These are phyloP conservation scores for Apiospora aurea DNA, from an alignment of 2,329 filamentous ascomycete species.

Conservation along the genomic window DNA sequence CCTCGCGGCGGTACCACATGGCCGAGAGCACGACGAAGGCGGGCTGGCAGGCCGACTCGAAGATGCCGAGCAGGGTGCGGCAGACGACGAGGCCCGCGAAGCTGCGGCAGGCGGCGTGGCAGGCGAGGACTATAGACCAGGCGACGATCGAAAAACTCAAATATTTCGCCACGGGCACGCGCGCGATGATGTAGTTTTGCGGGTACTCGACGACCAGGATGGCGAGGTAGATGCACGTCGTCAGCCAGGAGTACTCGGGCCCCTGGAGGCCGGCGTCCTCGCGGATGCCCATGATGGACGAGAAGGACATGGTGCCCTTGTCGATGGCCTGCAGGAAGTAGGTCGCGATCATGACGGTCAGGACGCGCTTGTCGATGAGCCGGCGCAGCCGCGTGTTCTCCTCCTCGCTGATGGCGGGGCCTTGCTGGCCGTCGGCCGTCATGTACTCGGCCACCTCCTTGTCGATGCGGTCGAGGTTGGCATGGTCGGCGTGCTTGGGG, in stretches of 20 bases:
- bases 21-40: conserved; percentile 70
- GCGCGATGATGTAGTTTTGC: conserved; percentile 60
- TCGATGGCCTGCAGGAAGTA: conserved; percentile 77
- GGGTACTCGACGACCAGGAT: conserved; percentile 77
- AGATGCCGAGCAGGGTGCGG: conserved; percentile 72
- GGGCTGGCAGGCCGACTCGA: conserved; percentile 74
- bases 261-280: conserved; percentile 55
- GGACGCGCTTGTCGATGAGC: conserved; percentile 71
- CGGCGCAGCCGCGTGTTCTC: conserved; percentile 67
- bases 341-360: conserved; percentile 74
- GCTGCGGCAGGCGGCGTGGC: conserved; percentile 66
- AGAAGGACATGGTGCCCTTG: conserved; percentile 71
- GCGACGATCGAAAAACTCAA: conserved; percentile 68
- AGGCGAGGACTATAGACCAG: conserved; percentile 68
- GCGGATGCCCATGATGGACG: conserved; percentile 68
- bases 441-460: conserved; percentile 76
- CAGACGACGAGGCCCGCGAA: conserved; percentile 67
- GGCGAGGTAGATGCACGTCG: conserved; percentile 77
- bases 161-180: conserved; percentile 73
- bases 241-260: conserved; percentile 70
- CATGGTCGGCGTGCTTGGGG: conserved; percentile 53
- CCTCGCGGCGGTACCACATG: conserved; percentile 76
- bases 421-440: conserved; percentile 48
- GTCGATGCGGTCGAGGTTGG: conserved; percentile 64
- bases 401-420: conserved; percentile 63